phyloP scores from a whole-genome alignment of 2,329 filamentous ascomycete species.

The Talaromyces atroroseus region DNA sequence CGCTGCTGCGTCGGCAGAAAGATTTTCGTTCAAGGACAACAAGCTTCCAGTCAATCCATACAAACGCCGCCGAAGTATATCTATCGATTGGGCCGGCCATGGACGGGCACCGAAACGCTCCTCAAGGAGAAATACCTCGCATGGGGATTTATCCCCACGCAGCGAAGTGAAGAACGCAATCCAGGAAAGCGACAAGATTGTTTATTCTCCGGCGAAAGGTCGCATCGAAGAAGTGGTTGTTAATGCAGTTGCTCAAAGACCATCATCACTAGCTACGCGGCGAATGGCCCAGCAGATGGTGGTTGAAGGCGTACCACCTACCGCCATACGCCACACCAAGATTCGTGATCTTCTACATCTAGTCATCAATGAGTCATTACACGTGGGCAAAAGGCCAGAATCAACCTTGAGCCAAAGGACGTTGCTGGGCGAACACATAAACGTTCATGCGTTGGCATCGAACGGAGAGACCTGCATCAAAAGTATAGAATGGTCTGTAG shows the following conservation, averaged over 20 bases:
- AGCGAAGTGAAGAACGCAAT: conserved; percentile 38
- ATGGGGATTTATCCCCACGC: conserved; percentile 33
- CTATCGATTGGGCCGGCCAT: conserved; percentile 28
- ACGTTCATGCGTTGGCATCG: conserved; percentile 39
- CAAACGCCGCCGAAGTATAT: conserved; percentile 42
- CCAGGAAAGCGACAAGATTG: conserved; percentile 38
- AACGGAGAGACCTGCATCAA: conserved; percentile 42
- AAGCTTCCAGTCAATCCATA: conserved; percentile 40
- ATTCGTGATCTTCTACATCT: conserved; percentile 42
- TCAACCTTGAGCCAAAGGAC: conserved; percentile 42
- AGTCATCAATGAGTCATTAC: conserved; percentile 44
- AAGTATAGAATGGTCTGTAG: conserved; percentile 45
- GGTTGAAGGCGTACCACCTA: conserved; percentile 29
- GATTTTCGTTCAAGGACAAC: conserved; percentile 39
- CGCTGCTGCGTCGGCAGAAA: conserved; percentile 26
- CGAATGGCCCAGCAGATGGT: conserved; percentile 31
- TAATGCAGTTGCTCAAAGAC: conserved; percentile 31
- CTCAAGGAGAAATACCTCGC: conserved; percentile 25
- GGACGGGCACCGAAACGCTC: conserved; percentile 34
- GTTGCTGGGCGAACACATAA: conserved; percentile 41
- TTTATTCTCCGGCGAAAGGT: conserved; percentile 30
- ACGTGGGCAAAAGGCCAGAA: conserved; percentile 45
- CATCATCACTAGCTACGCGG: conserved; percentile 32
- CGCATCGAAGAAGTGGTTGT: conserved; percentile 37
- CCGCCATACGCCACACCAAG: conserved; percentile 39